Percentiles rank a stretch among this genome's conserved stretches.
Conservation (phyloP, 768 basidiomycete genomes). For the Arthromyces matolae region DNA sequence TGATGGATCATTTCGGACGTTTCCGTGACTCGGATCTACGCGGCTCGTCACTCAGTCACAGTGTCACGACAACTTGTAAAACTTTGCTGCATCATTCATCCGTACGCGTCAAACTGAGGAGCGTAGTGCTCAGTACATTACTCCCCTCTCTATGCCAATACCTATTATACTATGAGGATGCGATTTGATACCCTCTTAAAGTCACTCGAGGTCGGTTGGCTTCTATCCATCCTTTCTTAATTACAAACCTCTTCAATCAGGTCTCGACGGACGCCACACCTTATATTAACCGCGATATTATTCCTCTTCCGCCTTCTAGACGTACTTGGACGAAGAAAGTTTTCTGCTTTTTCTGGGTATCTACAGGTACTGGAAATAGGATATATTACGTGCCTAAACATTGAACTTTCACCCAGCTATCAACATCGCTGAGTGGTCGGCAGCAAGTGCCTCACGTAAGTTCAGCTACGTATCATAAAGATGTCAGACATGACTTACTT, state of each 20-base stretch:
- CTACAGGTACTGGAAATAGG: slow-evolving; percentile 18
- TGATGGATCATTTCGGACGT: no score
- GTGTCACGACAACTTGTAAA: no score
- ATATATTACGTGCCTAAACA: neutral
- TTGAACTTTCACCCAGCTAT: slow-evolving; percentile 18
- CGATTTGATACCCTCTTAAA: no score
- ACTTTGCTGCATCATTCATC: no score
- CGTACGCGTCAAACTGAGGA: no score
- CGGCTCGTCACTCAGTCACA: no score
- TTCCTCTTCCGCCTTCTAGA: slow-evolving; percentile 24
- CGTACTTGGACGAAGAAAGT: slow-evolving; percentile 26
- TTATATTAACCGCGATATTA: slow-evolving; percentile 26
- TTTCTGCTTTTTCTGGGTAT: slow-evolving; percentile 30
- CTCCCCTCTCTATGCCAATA: no score
- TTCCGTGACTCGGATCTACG: no score
- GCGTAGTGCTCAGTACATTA: no score
- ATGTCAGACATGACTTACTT: neutral
- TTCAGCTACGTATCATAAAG: neutral
- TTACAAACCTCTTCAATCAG: slow-evolving; percentile 10
- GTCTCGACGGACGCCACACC: slow-evolving; percentile 24
- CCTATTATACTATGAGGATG: no score
- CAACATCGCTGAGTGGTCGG: slow-evolving; percentile 32
- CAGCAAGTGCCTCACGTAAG: slow-evolving; percentile 25
- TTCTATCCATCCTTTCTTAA: no score
- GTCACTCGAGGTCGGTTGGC: no score